These are phyloP conservation scores for Diplosphaera chodatii DNA, from an alignment of 139 green algal species.

Conservation along the genomic window DNA sequence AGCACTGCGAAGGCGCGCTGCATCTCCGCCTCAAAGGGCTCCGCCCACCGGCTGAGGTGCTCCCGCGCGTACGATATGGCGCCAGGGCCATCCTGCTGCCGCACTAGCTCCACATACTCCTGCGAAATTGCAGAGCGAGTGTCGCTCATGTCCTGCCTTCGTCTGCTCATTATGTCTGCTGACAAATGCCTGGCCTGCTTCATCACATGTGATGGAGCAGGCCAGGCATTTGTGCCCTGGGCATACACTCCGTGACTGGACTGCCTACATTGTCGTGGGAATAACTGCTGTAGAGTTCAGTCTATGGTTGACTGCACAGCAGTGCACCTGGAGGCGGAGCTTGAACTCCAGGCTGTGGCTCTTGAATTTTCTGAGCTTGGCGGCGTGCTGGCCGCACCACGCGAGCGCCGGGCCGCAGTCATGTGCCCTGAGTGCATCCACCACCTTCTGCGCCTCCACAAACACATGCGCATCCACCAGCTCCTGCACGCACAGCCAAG, in stretches of 20 bases:
- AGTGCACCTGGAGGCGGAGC: slow-evolving; percentile 55
- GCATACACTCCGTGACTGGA: no score
- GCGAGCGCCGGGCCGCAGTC: slow-evolving; percentile 64
- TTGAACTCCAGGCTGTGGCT: slow-evolving; percentile 81
- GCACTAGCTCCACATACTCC: slow-evolving; percentile 92
- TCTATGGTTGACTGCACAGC: background rate
- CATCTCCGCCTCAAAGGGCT: slow-evolving; percentile 62
- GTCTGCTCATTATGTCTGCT: no score
- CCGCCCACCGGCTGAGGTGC: slow-evolving; percentile 68
- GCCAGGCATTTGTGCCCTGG: no score
- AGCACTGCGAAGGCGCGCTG: slow-evolving; percentile 75
- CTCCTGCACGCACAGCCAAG: slow-evolving; percentile 17
- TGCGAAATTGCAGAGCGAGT: slow-evolving; percentile 20
- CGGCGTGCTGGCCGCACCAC: slow-evolving; percentile 72
- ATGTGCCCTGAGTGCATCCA: slow-evolving; percentile 49
- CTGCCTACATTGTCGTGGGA: no score
- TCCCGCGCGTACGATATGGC: slow-evolving; percentile 75
- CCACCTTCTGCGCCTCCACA: slow-evolving; percentile 39
- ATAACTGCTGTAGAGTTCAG: no score
- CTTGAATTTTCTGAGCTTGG: slow-evolving; percentile 66
- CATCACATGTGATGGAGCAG: no score
- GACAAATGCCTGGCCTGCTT: no score
- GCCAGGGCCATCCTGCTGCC: slow-evolving; percentile 37
- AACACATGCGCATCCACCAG: slow-evolving; percentile 82
- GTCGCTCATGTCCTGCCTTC: background rate